Evolutionary conservation across 2,329 filamentous ascomycete genomes (phyloP).

Genomic region (Lomentospora prolificans): DNA sequence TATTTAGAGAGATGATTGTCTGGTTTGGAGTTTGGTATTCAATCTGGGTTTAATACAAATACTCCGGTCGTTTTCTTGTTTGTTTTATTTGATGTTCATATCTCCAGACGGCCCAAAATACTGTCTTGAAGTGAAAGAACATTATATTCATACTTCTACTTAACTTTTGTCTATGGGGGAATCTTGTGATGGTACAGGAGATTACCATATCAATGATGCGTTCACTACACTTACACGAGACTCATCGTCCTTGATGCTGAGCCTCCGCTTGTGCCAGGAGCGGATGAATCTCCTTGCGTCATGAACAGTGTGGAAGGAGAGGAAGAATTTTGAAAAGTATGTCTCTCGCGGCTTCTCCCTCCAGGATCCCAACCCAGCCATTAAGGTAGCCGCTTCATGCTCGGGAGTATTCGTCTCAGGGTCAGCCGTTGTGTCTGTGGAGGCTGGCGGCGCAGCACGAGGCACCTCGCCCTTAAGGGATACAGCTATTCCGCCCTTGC

Average conservation of each 20-base stretch:
- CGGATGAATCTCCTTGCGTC: constrained; percentile 26
- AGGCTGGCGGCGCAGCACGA: background rate
- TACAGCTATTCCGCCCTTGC: constrained; percentile 10
- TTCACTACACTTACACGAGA: constrained; percentile 8
- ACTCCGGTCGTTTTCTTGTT: background rate
- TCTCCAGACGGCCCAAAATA: too few species aligned
- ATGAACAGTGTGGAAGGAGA: constrained; percentile 5
- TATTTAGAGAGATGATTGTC: constrained; percentile 8
- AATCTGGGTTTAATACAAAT: constrained; percentile 6
- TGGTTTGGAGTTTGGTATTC: constrained; percentile 7
- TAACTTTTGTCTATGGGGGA: background rate
- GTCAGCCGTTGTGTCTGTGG: background rate
- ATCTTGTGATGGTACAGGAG: background rate
- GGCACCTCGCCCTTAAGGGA: constrained; percentile 6
- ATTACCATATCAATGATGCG: constrained; percentile 7
- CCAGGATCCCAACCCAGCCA: background rate
- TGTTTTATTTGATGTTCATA: background rate
- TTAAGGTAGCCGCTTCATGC: background rate
- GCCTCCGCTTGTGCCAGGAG: constrained; percentile 27
- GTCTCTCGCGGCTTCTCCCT: background rate
- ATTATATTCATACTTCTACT: too few species aligned
- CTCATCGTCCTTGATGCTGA: constrained; percentile 9
- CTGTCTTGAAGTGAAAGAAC: too few species aligned
- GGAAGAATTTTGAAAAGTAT: constrained; percentile 7
- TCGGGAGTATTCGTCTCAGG: background rate